Evolutionary conservation across 106 monocot species (phyloP).

Genomic region (Narthecium ossifragum): DNA sequence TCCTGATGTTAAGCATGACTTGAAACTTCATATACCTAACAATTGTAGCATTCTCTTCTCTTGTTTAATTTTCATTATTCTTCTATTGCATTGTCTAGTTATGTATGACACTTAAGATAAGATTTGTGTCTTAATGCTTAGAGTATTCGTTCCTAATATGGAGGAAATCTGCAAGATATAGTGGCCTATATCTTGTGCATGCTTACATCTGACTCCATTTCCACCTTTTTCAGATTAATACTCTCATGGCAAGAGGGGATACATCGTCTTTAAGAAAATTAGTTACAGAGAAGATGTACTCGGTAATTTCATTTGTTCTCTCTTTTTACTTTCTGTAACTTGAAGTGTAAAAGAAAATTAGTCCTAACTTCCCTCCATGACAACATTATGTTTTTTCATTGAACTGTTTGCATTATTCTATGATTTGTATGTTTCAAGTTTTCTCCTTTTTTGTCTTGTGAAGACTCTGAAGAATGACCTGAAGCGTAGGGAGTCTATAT

Average conservation of each 20-base stretch:
- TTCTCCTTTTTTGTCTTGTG: slow-evolving; percentile 3
- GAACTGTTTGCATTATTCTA: neutral
- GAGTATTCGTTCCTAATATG: too few species aligned
- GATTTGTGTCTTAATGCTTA: too few species aligned
- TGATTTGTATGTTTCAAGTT: neutral
- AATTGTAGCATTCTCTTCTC: too few species aligned
- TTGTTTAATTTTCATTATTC: too few species aligned
- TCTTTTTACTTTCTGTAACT: too few species aligned
- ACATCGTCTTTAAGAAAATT: slow-evolving; percentile 73
- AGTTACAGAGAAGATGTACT: slow-evolving; percentile 94
- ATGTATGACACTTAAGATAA: too few species aligned
- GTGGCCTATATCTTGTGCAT: neutral
- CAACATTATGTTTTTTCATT: neutral
- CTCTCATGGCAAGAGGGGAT: slow-evolving; percentile 65
- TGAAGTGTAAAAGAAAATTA: too few species aligned
- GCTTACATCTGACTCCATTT: neutral
- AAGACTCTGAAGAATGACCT: slow-evolving; percentile 95
- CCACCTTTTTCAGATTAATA: slow-evolving; percentile 62
- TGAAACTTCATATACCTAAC: too few species aligned
- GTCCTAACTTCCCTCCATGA: neutral
- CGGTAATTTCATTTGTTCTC: slow-evolving; percentile 44
- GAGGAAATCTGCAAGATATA: too few species aligned
- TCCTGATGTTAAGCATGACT: too few species aligned
- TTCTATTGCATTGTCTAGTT: too few species aligned
- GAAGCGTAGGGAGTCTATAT: slow-evolving; percentile 76